These are phyloP conservation scores for Cercospora zeae-maydis DNA, from an alignment of 2,329 filamentous ascomycete species.

Conservation along the genomic window DNA sequence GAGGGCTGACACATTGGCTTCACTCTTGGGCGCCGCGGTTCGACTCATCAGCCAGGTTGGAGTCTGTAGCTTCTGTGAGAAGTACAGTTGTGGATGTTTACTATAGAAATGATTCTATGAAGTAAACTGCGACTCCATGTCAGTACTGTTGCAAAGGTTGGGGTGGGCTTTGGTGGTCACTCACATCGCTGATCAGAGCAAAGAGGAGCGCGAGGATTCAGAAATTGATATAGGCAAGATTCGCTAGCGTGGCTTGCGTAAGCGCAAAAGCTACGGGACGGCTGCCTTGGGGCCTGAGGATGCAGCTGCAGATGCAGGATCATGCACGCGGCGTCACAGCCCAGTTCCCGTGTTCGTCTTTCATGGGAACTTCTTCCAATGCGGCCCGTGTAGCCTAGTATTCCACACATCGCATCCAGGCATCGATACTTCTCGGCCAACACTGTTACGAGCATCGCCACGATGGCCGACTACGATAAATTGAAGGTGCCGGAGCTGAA, in stretches of 20 bases:
- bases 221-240: not conserved
- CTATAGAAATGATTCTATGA: conserved; percentile 95
- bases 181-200: conserved; percentile 9
- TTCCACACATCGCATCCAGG: not conserved
- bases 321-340: conserved; percentile 3
- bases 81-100: conserved; percentile 90
- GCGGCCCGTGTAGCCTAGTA: not conserved
- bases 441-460: not conserved
- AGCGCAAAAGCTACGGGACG: not conserved
- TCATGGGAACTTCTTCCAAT: conserved; percentile 2
- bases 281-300: not conserved
- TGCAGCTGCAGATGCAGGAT: not conserved
- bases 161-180: not conserved
- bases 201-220: conserved; percentile 5
- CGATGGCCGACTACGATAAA: conserved; percentile 43
- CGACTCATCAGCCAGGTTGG: conserved; percentile 37
- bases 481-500: conserved; percentile 48
- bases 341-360: not conserved
- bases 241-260: not conserved
- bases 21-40: conserved; percentile 37
- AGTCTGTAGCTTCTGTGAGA: conserved; percentile 72
- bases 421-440: not conserved
- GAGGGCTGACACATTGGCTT: conserved; percentile 31
- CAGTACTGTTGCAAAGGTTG: conserved; percentile 4
- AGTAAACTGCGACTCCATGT: conserved; percentile 16